Evolutionary conservation across 208 protist genomes (phyloP).

Genomic region (Wallacemonas sp.): DNA sequence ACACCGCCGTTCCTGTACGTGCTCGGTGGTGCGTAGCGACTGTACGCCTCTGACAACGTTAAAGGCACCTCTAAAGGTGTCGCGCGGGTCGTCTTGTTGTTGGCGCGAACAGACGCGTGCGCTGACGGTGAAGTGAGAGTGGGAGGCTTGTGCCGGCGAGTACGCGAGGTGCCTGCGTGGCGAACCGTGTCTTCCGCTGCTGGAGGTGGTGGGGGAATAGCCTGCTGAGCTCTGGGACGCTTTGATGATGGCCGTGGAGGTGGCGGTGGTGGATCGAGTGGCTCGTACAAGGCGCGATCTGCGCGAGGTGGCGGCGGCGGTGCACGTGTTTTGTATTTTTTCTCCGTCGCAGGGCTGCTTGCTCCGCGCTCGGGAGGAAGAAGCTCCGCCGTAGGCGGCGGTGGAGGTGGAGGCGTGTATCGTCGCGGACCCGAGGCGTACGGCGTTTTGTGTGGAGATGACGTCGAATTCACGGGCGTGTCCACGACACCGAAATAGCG

Average conservation of each 20-base stretch:
- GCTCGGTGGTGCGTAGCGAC: conserved; percentile 8
- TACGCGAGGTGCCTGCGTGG: not conserved
- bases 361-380: not conserved
- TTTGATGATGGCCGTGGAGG: conserved; percentile 1
- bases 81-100: not conserved
- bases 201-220: conserved; percentile 7
- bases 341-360: not conserved
- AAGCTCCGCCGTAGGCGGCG: conserved; percentile 1
- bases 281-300: conserved; percentile 4
- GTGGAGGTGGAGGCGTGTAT: not conserved
- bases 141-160: not conserved
- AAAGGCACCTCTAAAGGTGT: not conserved
- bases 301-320: conserved; percentile 9
- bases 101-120: not conserved
- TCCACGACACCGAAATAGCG: conserved; percentile 15
- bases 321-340: not conserved
- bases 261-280: conserved; percentile 7
- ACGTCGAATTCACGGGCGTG: conserved; percentile 2
- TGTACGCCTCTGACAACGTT: conserved; percentile 13
- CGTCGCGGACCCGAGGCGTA: not conserved
- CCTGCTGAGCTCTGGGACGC: not conserved
- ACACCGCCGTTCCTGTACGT: not conserved
- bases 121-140: conserved; percentile 2
- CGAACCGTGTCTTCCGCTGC: not conserved
- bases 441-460: not conserved